Percentiles rank a stretch among this genome's conserved stretches.
Conservation (phyloP, 768 basidiomycete species). For the Russula lepida region DNA sequence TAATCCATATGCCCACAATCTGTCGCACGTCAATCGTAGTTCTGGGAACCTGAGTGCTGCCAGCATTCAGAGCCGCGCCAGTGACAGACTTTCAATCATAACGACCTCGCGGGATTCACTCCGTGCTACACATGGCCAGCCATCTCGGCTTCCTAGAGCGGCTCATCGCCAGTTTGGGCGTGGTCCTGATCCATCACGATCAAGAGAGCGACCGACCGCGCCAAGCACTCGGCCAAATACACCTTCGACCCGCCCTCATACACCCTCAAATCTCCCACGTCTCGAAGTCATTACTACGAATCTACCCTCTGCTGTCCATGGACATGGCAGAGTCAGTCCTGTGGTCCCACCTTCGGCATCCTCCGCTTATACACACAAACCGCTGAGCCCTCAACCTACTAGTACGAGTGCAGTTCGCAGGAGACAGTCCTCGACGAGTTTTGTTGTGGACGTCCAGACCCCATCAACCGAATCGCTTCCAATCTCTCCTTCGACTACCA, state of each 20-base stretch:
- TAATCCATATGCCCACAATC: neutral
- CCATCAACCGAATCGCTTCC: conserved; percentile 8
- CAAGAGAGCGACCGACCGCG: neutral
- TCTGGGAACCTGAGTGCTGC: neutral
- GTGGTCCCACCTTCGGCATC: neutral
- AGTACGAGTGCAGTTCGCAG: neutral
- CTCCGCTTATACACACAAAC: neutral
- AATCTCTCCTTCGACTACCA: neutral
- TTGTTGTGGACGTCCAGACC: neutral
- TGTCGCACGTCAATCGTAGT: neutral
- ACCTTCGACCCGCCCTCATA: neutral
- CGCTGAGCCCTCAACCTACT: neutral
- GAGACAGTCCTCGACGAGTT: conserved; percentile 1
- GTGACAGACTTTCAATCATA: conserved; percentile 2
- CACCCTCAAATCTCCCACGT: neutral
- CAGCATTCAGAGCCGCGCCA: conserved; percentile 7
- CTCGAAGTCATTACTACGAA: neutral
- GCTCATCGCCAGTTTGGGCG: conserved; percentile 5
- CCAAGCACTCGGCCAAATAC: neutral
- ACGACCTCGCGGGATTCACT: neutral
- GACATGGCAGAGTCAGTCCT: neutral
- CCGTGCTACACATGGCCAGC: neutral
- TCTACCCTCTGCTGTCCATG: neutral
- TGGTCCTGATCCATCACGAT: neutral
- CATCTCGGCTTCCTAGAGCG: neutral